Evolutionary conservation across 257 asterid genomes (phyloP).

Genomic region (Buddleja alternifolia): DNA sequence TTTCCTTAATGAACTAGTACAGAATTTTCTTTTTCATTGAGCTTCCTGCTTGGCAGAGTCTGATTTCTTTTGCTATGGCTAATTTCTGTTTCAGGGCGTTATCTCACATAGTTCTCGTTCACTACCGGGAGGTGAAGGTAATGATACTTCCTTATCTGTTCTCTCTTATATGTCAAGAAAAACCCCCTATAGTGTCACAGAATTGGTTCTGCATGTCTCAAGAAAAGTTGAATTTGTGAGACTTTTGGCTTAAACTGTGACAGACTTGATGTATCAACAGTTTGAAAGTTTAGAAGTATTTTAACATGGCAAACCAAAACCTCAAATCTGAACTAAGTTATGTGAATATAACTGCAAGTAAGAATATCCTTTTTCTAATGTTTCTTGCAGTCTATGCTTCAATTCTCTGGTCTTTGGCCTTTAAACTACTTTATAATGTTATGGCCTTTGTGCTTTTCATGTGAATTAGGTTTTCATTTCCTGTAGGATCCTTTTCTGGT

Average conservation of each 20-base stretch:
- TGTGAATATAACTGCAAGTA: conserved; percentile 19
- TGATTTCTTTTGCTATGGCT: conserved; percentile 33
- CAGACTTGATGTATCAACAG: conserved; percentile 2
- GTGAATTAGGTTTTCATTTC: neutral
- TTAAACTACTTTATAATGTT: neutral
- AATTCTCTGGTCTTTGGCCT: conserved; percentile 25
- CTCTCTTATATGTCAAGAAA: conserved; percentile 21
- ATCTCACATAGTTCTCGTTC: conserved; percentile 94
- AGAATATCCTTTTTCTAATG: conserved; percentile 1
- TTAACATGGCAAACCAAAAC: conserved; percentile 23
- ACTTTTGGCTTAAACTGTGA: conserved; percentile 24
- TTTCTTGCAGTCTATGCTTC: conserved; percentile 17
- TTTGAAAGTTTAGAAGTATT: neutral
- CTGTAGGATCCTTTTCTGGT: neutral
- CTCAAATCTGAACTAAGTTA: conserved; percentile 1
- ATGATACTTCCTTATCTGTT: conserved; percentile 27
- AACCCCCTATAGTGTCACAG: neutral
- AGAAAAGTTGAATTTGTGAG: conserved; percentile 15
- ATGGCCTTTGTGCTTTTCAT: neutral
- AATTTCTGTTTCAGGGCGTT: conserved; percentile 65
- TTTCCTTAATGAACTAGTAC: conserved; percentile 3
- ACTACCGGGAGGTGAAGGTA: conserved; percentile 97
- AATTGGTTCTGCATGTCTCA: conserved; percentile 3
- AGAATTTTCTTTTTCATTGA: conserved; percentile 14
- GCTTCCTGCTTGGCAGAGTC: conserved; percentile 24